A percentile compares a stretch with the other conserved stretches of the same genome.
Evolutionary conservation across 495 filamentous ascomycete genomes (phyloP).

Genomic region (Penicillium riverlandense): DNA sequence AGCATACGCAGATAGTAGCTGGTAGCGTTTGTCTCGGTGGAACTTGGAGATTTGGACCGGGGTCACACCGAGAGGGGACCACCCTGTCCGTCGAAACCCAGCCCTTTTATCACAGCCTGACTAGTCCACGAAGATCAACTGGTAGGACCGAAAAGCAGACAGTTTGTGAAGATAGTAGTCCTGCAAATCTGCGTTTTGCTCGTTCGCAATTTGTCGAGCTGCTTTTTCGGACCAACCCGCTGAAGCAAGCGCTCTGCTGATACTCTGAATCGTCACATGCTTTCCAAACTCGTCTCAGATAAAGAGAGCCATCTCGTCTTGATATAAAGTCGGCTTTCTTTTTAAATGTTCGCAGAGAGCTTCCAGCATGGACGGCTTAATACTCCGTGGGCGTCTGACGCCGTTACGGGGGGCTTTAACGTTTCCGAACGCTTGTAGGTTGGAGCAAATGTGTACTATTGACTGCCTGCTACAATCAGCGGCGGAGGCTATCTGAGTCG

Average conservation of each 20-base stretch:
- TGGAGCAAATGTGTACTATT: too few relatives aligned
- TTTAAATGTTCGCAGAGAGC: conserved; percentile 16
- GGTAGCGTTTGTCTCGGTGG: too few relatives aligned
- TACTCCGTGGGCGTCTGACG: too few relatives aligned
- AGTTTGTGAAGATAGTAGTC: conserved; percentile 26
- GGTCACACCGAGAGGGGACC: not conserved
- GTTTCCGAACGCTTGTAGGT: too few relatives aligned
- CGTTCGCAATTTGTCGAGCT: conserved; percentile 18
- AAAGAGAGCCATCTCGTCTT: conserved; percentile 19
- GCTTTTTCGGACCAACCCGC: conserved; percentile 22
- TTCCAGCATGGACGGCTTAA: too few relatives aligned
- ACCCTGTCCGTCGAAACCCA: not conserved
- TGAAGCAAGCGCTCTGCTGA: conserved; percentile 15
- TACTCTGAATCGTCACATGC: conserved; percentile 11
- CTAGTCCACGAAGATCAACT: conserved; percentile 24
- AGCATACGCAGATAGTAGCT: too few relatives aligned
- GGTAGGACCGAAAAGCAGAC: conserved; percentile 16
- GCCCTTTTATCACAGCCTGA: conserved; percentile 16
- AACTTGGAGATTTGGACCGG: too few relatives aligned
- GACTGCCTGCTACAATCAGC: too few relatives aligned
- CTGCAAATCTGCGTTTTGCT: conserved; percentile 23
- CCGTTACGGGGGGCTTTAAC: too few relatives aligned
- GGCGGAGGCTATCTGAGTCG: too few relatives aligned
- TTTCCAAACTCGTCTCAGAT: conserved; percentile 27
- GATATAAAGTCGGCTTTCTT: conserved; percentile 15